Evolutionary conservation across 1,284 basidiomycete genomes (phyloP), one percentile per base, ranked within the genome.

Genomic region (Trametes hirsuta): DNA sequence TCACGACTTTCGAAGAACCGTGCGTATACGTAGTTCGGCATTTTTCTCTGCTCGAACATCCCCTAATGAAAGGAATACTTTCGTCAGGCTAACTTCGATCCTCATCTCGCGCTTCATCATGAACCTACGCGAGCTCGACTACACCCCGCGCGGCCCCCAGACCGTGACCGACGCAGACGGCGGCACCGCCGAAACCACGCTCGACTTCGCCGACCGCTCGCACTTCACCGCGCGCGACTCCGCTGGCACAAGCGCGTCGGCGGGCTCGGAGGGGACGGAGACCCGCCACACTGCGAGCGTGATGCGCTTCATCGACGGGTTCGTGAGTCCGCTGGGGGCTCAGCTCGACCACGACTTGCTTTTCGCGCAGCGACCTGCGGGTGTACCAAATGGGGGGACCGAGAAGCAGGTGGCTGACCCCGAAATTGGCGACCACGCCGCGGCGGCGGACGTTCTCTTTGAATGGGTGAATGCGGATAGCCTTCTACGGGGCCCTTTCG

Each of bases 21-120:
- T 50, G 40, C 22, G 48, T 21, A n/a, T n/a, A n/a, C n/a, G n/a
- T n/a, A n/a, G n/a, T n/a, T n/a, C n/a, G n/a, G n/a, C n/a, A n/a
- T n/a, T n/a, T n/a, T n/a, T n/a, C n/a, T n/a, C n/a, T n/a, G n/a
- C n/a, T n/a, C n/a, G n/a, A n/a, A n/a, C n/a, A n/a, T n/a, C n/a
- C n/a, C n/a, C n/a, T n/a, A n/a, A n/a, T n/a, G n/a, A n/a, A n/a
- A n/a, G n/a, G n/a, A n/a, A n/a, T n/a, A n/a, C n/a, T n/a, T n/a
- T n/a, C n/a, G n/a, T n/a, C n/a, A n/a, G n/a, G n/a, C n/a, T n/a
- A n/a, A n/a, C 48, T n/a, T 40, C 45, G 25, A 58, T 58, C 36
- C 49, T 58, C 22, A 45, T 53, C 45, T 47, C 56, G 22, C 48
- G 56, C 48, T 58, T 58, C 50, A 44, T 58, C 34, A 53, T 58